These are phyloP conservation scores for Dactylellina drechsleri DNA, from an alignment of 2,329 filamentous ascomycete genomes.

Conservation along the genomic window DNA sequence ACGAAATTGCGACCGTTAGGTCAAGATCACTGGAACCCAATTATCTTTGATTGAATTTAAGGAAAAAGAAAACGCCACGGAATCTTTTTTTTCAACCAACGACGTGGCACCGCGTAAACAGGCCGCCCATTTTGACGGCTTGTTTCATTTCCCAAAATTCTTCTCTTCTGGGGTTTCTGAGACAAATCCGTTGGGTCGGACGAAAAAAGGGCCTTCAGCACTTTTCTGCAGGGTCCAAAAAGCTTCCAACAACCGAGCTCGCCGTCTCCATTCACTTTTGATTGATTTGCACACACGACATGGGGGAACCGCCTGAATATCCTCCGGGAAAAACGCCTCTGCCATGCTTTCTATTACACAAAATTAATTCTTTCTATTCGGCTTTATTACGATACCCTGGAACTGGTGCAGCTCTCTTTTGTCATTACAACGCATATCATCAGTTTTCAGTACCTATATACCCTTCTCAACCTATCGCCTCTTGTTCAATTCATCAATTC, in stretches of 20 bases:
- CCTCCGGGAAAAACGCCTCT: constrained; percentile 37
- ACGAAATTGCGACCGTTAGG: constrained; percentile 54
- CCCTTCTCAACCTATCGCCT: constrained; percentile 14
- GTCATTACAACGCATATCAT: constrained; percentile 49
- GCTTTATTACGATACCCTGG: constrained; percentile 50
- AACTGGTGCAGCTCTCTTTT: constrained; percentile 34
- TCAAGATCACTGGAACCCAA: constrained; percentile 43
- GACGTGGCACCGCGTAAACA: constrained; percentile 37
- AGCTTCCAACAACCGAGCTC: constrained; percentile 41
- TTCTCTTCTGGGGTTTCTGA: constrained; percentile 29
- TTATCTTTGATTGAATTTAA: constrained; percentile 33
- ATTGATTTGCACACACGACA: constrained; percentile 38
- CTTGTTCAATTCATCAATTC: not conserved
- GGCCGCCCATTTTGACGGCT: constrained; percentile 31
- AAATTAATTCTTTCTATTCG: constrained; percentile 43
- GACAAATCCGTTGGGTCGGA: constrained; percentile 45
- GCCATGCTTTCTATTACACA: constrained; percentile 53
- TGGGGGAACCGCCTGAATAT: constrained; percentile 8
- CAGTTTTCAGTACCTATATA: constrained; percentile 32
- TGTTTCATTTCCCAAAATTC: constrained; percentile 23
- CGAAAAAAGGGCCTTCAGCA: constrained; percentile 18
- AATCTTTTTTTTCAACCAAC: constrained; percentile 9
- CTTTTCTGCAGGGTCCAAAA: constrained; percentile 48
- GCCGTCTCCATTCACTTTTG: constrained; percentile 24
- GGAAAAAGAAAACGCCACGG: constrained; percentile 1